These are phyloP conservation scores for Porphyrellus cyaneotinctus DNA, from an alignment of 768 basidiomycete genomes.

Conservation along the genomic window DNA sequence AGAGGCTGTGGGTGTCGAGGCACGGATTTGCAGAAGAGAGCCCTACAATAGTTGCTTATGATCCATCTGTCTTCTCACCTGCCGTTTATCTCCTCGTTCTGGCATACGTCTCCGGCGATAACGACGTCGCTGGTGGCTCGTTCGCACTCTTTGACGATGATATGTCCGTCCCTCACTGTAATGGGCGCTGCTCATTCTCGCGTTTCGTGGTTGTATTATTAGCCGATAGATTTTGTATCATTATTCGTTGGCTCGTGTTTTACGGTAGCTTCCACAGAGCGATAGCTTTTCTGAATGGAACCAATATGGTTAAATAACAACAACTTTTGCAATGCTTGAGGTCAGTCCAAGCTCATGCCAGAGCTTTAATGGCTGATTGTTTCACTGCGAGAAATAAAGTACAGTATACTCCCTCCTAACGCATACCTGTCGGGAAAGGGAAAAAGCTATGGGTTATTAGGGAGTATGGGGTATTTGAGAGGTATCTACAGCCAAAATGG, in stretches of 20 bases:
- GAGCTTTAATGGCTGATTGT: too few relatives aligned
- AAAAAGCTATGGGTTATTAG: too few relatives aligned
- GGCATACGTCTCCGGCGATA: not conserved
- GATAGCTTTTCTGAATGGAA: not conserved
- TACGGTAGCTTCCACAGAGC: not conserved
- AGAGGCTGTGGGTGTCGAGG: constrained; percentile 10
- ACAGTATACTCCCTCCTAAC: too few relatives aligned
- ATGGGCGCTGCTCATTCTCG: constrained; percentile 2
- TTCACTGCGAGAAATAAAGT: too few relatives aligned
- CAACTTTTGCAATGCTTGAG: not conserved
- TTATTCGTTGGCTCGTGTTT: constrained; percentile 1
- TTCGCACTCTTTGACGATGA: not conserved
- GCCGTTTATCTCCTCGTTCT: not conserved
- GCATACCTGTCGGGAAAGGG: too few relatives aligned
- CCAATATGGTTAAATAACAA: too few relatives aligned
- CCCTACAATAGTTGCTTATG: too few relatives aligned
- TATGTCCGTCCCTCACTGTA: not conserved
- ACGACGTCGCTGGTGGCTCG: not conserved
- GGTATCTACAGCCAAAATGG: too few relatives aligned
- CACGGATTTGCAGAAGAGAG: constrained; percentile 11
- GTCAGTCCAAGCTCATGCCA: too few relatives aligned
- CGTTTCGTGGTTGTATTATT: constrained; percentile 15
- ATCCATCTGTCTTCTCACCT: too few relatives aligned
- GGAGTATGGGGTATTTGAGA: too few relatives aligned
- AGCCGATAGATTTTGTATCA: constrained; percentile 26